Evolutionary conservation across 345 rosid species (phyloP).

Genomic region (Gossypium turneri): DNA sequence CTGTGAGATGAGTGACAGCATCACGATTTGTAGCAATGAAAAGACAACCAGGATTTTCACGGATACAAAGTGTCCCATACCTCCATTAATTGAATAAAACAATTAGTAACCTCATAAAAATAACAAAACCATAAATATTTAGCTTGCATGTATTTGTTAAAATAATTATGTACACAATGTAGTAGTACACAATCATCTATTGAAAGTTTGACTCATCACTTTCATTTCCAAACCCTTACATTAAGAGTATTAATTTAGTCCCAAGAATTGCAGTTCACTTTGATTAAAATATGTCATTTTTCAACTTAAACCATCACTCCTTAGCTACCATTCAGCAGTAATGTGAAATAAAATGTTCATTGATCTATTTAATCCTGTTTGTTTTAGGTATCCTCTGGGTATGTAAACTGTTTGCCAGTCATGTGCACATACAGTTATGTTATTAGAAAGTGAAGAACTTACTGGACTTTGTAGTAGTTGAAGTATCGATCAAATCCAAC

Average conservation of each 20-base stretch:
- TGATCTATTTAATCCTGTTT: not conserved
- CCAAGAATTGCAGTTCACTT: not conserved
- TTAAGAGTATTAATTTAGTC: not conserved
- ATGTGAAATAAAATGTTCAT: not conserved
- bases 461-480: conserved; percentile 95
- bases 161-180: not conserved
- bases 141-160: not conserved
- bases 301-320: not conserved
- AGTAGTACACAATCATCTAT: not conserved
- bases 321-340: not conserved
- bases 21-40: conserved; percentile 94
- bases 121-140: not conserved
- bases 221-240: not conserved
- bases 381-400: not conserved
- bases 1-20: conserved; percentile 89
- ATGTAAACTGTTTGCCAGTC: not conserved
- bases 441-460: conserved; percentile 23
- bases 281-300: not conserved
- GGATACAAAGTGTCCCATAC: conserved; percentile 90
- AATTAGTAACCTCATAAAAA: not conserved
- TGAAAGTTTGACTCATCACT: not conserved
- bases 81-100: conserved; percentile 31
- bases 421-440: not conserved
- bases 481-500: conserved; percentile 86
- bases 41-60: conserved; percentile 93